Evolutionary conservation across 164 flowering plant species (phyloP).

Genomic region (Malania oleifera): DNA sequence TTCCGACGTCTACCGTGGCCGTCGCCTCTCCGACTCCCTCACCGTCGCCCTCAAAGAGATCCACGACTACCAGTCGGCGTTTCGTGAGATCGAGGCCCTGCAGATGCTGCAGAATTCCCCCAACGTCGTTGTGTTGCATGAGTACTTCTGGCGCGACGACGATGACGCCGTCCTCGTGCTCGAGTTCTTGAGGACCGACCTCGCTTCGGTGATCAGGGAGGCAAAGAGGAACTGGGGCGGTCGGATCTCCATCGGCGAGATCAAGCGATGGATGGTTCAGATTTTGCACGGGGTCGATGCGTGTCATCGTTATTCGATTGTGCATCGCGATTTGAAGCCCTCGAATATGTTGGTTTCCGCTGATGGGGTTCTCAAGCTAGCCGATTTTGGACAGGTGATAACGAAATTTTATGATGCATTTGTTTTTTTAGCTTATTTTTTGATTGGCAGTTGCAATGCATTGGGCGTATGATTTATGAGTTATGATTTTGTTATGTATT

Average conservation of each 20-base stretch:
- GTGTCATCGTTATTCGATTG: conserved; percentile 58
- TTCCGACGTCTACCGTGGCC: conserved; percentile 74
- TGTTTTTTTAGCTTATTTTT: not conserved
- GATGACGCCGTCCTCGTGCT: conserved; percentile 87
- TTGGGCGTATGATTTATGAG: not conserved
- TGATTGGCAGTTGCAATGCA: not conserved
- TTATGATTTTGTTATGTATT: too few relatives aligned
- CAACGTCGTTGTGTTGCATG: conserved; percentile 63
- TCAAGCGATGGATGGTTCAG: conserved; percentile 88
- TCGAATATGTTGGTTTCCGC: conserved; percentile 72
- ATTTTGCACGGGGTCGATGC: conserved; percentile 65
- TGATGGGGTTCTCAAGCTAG: conserved; percentile 75
- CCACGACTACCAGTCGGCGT: conserved; percentile 81
- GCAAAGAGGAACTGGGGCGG: conserved; percentile 46
- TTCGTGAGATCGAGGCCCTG: conserved; percentile 87
- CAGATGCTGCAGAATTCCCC: conserved; percentile 53
- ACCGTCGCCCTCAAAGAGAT: conserved; percentile 85
- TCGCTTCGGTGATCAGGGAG: conserved; percentile 51
- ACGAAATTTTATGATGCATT: not conserved
- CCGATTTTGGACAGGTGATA: conserved; percentile 88
- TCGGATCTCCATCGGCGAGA: conserved; percentile 52
- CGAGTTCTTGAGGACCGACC: conserved; percentile 67
- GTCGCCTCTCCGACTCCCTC: conserved; percentile 56
- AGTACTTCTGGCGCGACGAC: conserved; percentile 86
- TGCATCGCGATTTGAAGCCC: conserved; percentile 85